A percentile compares a stretch with the other conserved stretches of the same genome.
These are phyloP conservation scores for Apiospora arundinis DNA, from an alignment of 2,329 filamentous ascomycete genomes.

Conservation along the genomic window DNA sequence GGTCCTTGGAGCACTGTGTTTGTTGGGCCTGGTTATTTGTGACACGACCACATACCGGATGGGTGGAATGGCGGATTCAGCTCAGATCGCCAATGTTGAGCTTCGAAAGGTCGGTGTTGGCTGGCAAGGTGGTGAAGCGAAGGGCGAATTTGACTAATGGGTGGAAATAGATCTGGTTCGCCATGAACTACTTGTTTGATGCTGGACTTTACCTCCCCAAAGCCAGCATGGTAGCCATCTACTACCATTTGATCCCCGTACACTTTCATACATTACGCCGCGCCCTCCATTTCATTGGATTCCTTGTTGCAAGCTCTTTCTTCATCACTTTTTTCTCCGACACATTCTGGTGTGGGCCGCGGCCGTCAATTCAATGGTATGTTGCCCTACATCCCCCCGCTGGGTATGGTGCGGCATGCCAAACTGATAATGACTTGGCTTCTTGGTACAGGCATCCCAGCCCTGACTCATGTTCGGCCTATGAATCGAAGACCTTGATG, in stretches of 20 bases:
- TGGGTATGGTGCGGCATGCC: too few relatives aligned
- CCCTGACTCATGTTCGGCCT: constrained; percentile 2
- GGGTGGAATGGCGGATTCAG: constrained; percentile 18
- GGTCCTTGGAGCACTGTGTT: constrained; percentile 19
- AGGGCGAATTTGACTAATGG: too few relatives aligned
- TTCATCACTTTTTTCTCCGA: constrained; percentile 19
- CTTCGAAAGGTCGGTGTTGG: constrained; percentile 19
- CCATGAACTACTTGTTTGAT: constrained; percentile 27
- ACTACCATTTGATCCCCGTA: constrained; percentile 24
- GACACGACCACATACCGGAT: constrained; percentile 24
- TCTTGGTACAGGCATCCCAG: background rate
- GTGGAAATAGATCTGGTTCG: constrained; percentile 24
- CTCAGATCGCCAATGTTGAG: background rate
- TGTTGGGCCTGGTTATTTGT: constrained; percentile 24
- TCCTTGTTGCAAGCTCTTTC: constrained; percentile 10
- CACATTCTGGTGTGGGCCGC: constrained; percentile 21
- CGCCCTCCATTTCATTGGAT: constrained; percentile 16
- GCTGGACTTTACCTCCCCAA: constrained; percentile 29
- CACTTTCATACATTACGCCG: constrained; percentile 20
- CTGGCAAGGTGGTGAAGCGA: too few relatives aligned
- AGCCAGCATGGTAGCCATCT: constrained; percentile 25
- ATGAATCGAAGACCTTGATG: constrained; percentile 17
- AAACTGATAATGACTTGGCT: too few relatives aligned
- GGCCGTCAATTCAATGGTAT: constrained; percentile 17
- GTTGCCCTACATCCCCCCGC: too few relatives aligned